phyloP scores from a whole-genome alignment of 2,329 filamentous ascomycete genomes.

The Orbilia javanica region DNA sequence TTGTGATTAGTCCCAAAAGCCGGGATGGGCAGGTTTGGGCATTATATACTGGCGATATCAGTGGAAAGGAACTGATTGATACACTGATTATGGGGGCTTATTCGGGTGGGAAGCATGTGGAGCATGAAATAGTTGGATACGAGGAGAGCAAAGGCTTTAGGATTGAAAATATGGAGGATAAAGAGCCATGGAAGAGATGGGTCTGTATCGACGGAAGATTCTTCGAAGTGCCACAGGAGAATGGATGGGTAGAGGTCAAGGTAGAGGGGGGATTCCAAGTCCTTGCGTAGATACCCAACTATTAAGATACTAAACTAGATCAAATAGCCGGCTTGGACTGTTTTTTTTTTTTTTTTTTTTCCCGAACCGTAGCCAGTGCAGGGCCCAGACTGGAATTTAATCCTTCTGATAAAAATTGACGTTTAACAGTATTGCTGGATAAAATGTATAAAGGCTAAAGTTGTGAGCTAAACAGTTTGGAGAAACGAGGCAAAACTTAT shows the following conservation, averaged over 20 bases:
- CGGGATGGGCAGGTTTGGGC: constrained; percentile 71
- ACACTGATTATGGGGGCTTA: constrained; percentile 79
- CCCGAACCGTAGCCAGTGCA: too few relatives aligned
- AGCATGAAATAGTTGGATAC: constrained; percentile 74
- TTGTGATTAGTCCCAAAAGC: constrained; percentile 82
- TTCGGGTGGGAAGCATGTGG: constrained; percentile 71
- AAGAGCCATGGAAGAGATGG: constrained; percentile 77
- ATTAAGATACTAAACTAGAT: background rate
- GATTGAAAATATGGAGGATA: constrained; percentile 76
- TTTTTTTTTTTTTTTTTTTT: too few relatives aligned
- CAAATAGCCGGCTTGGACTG: background rate
- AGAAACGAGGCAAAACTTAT: too few relatives aligned
- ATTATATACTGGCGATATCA: constrained; percentile 52
- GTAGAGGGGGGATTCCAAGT: constrained; percentile 42
- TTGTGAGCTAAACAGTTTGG: too few relatives aligned
- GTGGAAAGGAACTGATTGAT: constrained; percentile 74
- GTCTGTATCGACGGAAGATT: constrained; percentile 92
- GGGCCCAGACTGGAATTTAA: too few relatives aligned
- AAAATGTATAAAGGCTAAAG: too few relatives aligned
- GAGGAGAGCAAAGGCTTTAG: constrained; percentile 76
- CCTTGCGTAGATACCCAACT: constrained; percentile 14
- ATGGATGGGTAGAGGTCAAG: constrained; percentile 77
- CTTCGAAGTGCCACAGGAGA: constrained; percentile 75
- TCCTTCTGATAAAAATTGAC: too few relatives aligned
- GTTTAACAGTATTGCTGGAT: too few relatives aligned